Base-by-base conservation (phyloP, 2,329 filamentous ascomycete species). In the Blumeriella jaapii region DNA sequence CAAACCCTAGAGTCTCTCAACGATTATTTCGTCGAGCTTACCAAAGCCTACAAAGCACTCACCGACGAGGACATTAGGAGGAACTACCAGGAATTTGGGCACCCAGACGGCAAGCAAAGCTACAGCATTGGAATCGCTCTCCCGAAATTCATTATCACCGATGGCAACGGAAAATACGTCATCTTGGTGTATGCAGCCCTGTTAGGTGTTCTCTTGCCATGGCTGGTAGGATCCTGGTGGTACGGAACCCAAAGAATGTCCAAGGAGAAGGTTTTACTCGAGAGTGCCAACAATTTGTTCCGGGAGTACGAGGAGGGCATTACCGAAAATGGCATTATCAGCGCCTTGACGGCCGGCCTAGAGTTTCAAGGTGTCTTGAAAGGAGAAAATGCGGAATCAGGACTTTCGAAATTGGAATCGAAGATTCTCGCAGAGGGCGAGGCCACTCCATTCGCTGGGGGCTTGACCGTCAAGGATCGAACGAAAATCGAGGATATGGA, bases 91-190 rank as follows among this genome's bases (percentile, higher is more conserved):
- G 82, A 93, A 59, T 98, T 82, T 54, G 91, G 91, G 37, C 86
- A 98, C 59, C 91, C 91, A 5, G 91, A 98, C 57, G 91, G 91
- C 56, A 96, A 95, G 69, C 91, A 98, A 63, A 89, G 86, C 58
- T 91, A 87, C 61, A 95, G 86, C 62, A 96, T 98, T 55, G 89
- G 91, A 46, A 98, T 98, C 48, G 91, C 89, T 29, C 71, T 98
- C 29, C 91, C 91, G 29, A 81, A 91, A 58, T 84, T 91, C 61
- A 86, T 98, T 51, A 72, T 98, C 36, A 82, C 83, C 10, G 85
- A 95, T 48, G 89, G 87, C 36, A 93, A 91, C 58, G 89, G 87
- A 47, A 96, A 95, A 65, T 96, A 93, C 55, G 82, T 98, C 35
- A 68, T 98, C 41, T 67, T 95, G 38, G 71, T 95, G 45, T 98